These are phyloP conservation scores for Neohortaea acidophila DNA, from an alignment of 495 filamentous ascomycete species.

Conservation along the genomic window DNA sequence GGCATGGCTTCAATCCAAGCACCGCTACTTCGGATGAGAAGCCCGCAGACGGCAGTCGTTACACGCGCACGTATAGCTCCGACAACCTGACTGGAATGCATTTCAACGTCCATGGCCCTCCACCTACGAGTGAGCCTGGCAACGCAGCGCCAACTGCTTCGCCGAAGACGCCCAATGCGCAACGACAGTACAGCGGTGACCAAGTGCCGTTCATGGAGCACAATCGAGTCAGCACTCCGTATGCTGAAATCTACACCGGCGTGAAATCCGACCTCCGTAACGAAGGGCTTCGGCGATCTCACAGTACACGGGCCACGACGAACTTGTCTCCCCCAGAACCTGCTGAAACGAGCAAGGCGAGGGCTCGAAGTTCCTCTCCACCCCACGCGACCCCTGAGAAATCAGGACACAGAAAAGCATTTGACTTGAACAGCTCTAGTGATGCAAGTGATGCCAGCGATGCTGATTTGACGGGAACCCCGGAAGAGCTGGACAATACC, in stretches of 20 bases:
- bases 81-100: too few species aligned
- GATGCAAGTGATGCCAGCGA: conserved; percentile 8
- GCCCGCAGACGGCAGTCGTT: conserved; percentile 6
- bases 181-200: conserved; percentile 15
- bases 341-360: not conserved
- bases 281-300: conserved; percentile 31
- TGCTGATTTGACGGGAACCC: not conserved
- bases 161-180: too few species aligned
- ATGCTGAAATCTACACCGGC: conserved; percentile 49
- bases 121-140: too few species aligned
- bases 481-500: not conserved
- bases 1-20: conserved; percentile 27
- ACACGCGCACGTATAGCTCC: conserved; percentile 5
- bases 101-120: too few species aligned
- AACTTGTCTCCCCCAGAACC: conserved; percentile 14
- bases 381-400: not conserved
- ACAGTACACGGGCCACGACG: conserved; percentile 33
- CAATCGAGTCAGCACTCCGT: conserved; percentile 49
- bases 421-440: conserved; percentile 10
- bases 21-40: conserved; percentile 22
- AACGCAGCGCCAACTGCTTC: too few species aligned
- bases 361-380: conserved; percentile 17
- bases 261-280: conserved; percentile 48
- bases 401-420: conserved; percentile 1
- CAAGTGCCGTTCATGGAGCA: conserved; percentile 24